Base-by-base conservation (phyloP, 306 rosid genomes). In the Fragaria vesca region DNA sequence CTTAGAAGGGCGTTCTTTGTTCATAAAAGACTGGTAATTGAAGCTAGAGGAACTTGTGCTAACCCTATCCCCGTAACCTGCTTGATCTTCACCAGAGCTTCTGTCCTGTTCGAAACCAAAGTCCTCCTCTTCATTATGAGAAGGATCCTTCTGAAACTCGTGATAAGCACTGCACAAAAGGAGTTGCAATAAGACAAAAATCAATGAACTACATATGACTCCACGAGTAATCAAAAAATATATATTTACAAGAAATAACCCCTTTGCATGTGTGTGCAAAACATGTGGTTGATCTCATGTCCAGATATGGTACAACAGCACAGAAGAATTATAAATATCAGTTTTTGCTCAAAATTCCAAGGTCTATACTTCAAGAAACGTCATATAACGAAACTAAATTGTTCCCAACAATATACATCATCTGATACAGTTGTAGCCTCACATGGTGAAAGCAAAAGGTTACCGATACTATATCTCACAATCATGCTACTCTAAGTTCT, bases 21-120 rank as follows among this genome's bases (percentile, higher is more conserved):
- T 82, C 91, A 88, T 89, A 87, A 79, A 95, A 45, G 97, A 77
- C 55, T 90, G 97, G 84, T 91, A 93, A 86, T 93, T 95, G 66
- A 81, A 73, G 73, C 76, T 52, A 69, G 79, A 7, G 43, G 88
- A 4, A 75, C 85, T 80, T 69, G 81, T 61, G 63, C 83, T 77
- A 66, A 79, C 73, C 16, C 36, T 77, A 76, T 77, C 71, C 21
- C 24, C 75, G 78, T 77, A 82, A 58, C n/a, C 78, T 8, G 77
- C 78, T 78, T 88, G 86, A 69, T 88, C 83, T 69, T 87, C 91
- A 81, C 81, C 87, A 65, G 81, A 78, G 69, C 80, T 86, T 87
- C 85, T 75, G 42, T 76, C 92, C n/a, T 87, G 90, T 72, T 86
- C 96, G 21, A 88, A 83, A 78, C 82, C 90, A 55, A 71, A 77